A percentile compares a stretch with the other conserved stretches of the same genome.
Evolutionary conservation across 2,329 filamentous ascomycete species (phyloP).

Genomic region (Cyphellophora europaea): DNA sequence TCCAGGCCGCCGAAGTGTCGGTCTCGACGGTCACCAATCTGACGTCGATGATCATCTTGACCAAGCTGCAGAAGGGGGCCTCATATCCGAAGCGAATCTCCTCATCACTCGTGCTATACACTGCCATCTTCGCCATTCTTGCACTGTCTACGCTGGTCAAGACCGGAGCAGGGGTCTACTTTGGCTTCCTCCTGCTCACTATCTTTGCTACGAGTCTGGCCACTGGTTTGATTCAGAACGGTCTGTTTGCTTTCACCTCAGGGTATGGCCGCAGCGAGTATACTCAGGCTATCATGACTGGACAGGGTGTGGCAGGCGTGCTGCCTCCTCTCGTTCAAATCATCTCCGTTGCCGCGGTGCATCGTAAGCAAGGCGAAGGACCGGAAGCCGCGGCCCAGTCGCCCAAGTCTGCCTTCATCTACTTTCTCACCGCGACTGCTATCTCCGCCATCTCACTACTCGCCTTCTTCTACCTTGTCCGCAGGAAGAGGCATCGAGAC

Average conservation of each 20-base stretch:
- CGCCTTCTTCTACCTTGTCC: conserved; percentile 65
- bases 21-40: conserved; percentile 81
- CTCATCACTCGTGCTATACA: conserved; percentile 65
- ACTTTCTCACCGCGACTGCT: conserved; percentile 78
- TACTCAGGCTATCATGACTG: conserved; percentile 92
- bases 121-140: conserved; percentile 65
- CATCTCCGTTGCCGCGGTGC: conserved; percentile 62
- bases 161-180: conserved; percentile 58
- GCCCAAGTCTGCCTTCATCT: conserved; percentile 70
- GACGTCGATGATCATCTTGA: conserved; percentile 62
- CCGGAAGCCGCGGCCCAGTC: conserved; percentile 32
- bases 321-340: conserved; percentile 83
- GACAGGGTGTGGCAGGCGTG: conserved; percentile 86
- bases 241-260: conserved; percentile 81
- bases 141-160: conserved; percentile 69
- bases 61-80: conserved; percentile 69
- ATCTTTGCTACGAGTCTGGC: conserved; percentile 72
- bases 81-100: conserved; percentile 85
- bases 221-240: conserved; percentile 83
- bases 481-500: conserved; percentile 32
- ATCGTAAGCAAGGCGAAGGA: conserved; percentile 32
- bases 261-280: conserved; percentile 81
- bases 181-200: conserved; percentile 72
- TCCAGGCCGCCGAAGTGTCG: conserved; percentile 81
- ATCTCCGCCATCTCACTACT: conserved; percentile 63